Evolutionary conservation across 805 yeast genomes (phyloP), one percentile per base, ranked within the genome.

Genomic region (Kockiozyma suomiensis): DNA sequence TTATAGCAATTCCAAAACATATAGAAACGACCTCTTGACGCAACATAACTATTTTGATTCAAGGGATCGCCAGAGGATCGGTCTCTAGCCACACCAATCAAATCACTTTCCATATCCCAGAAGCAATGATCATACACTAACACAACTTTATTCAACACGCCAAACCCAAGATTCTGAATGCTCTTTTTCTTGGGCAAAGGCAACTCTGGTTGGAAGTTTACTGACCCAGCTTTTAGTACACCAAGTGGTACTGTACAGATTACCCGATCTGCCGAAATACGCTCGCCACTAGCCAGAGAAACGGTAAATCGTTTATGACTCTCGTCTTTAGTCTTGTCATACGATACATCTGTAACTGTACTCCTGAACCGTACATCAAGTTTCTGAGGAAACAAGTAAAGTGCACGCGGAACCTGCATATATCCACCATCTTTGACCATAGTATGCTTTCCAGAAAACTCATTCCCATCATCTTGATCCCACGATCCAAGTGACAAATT

Each of bases 191-290:
- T 77, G 75, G 76, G 72, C 43, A 73, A 74, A 10, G 80, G 79
- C 13, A 77, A 59, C 41, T 75, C 78, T 1, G 80, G 80, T 28
- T 73, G 72, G 51, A 77, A 77, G 63, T 74, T 76, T 30, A 77
- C 64, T 8, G 70, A 57, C 6, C 77, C 69, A 19, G 70, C 70
- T 63, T 77, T 77, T 53, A 77, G 66, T 4, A 76, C 77, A 0
- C 80, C 80, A 3, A 77, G 68, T 0, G 80, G 80, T 4, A 74
- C 73, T 4, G 79, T 75, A 23, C 75, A 69, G 1, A 76, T 69
- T 3, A 73, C 75, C 10, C 75, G 68, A 57, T 77, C 79, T 3
- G 78, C 79, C 0, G 66, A 57, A n/a, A 77, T 69, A n/a, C 66
- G 70, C 53, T 75, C 78, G 4, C 79, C 79, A 54, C 75, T 75